Conservation (phyloP, 768 basidiomycete species). For the Kwoniella sp. region DNA sequence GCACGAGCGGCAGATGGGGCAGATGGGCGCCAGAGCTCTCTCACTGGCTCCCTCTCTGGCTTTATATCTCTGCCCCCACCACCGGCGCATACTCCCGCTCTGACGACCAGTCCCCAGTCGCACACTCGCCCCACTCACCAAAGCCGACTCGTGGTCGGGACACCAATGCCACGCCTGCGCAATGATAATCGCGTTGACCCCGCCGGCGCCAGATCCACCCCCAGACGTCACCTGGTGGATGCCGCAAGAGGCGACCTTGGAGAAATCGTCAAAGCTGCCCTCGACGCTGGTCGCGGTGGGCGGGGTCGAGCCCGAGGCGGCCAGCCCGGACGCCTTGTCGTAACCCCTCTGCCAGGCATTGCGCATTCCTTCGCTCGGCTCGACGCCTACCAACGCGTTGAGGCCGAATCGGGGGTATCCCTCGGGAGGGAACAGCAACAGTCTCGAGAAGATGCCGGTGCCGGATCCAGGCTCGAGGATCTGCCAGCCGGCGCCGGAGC, state of each 20-base stretch:
- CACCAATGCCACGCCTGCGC: constrained; percentile 84
- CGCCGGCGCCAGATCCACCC: constrained; percentile 15
- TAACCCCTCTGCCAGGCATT: constrained; percentile 58
- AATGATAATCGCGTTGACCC: constrained; percentile 32
- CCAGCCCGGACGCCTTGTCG: constrained; percentile 1
- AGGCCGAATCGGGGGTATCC: constrained; percentile 53
- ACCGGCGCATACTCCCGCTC: too few species aligned
- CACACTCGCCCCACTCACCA: too few species aligned
- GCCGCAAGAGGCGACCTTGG: neutral
- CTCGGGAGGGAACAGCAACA: constrained; percentile 57
- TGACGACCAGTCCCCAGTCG: too few species aligned
- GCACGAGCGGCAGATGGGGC: too few species aligned
- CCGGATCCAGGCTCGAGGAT: constrained; percentile 68
- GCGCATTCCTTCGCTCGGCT: constrained; percentile 83
- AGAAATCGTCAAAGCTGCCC: constrained; percentile 46
- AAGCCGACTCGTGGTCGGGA: constrained; percentile 68
- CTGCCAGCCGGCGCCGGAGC: constrained; percentile 5
- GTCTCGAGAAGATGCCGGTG: constrained; percentile 83
- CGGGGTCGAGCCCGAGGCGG: constrained; percentile 5
- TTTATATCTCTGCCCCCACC: too few species aligned
- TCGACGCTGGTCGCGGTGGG: constrained; percentile 31
- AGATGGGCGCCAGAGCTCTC: too few species aligned
- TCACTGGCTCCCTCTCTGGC: too few species aligned
- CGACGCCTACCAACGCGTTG: constrained; percentile 62
- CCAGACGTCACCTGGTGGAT: neutral